Evolutionary conservation across 257 asterid genomes (phyloP), one percentile per base, ranked within the genome.

Genomic region (Solanum chaucha): DNA sequence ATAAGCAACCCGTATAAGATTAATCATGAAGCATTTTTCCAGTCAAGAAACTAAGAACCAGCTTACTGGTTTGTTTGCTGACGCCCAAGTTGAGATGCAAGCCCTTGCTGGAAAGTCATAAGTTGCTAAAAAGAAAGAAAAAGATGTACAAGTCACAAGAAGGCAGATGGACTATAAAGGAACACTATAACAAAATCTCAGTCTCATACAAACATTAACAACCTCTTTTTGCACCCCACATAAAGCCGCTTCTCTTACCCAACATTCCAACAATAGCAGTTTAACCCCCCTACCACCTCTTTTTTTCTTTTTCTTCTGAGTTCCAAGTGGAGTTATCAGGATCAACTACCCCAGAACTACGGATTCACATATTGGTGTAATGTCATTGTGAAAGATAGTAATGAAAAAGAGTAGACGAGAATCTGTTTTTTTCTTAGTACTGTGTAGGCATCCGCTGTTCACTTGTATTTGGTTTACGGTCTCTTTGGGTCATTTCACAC

Each of bases 31-130:
- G 20, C 67, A 48, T 48, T 48, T 80, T 30, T 48, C 41, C 68
- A 81, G 44, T 68, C 68, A 34, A 77, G 24, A 61, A 71, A 6
- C 58, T 17, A 24, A 28, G 86, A 48, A 17, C 82, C 40, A 88
- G 90, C 93, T 92, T 87, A 93, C 96, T 72, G 93, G 58, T 91
- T 65, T 87, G 91, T 71, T 80, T 80, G 94, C 83, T 89, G 93
- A 20, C 71, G 90, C 59, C 93, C 92, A 55, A 89, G 87, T 87
- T 91, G 96, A 86, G 96, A 89, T 41, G 88, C 51, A 64, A 91
- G 91, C 40, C 92, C 88, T 84, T 91, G 93, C 90, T 90, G 93
- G 83, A 88, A 87, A 24, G 89, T 72, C 90, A 89, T 72, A 59
- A 90, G 91, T 92, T 91, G 94, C 94, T 92, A 91, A 78, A 89